Percentiles rank a stretch among this genome's conserved stretches.
These are phyloP conservation scores for Mortierella sp. DNA, from an alignment of 371 early-diverging fungal genomes.

Conservation along the genomic window DNA sequence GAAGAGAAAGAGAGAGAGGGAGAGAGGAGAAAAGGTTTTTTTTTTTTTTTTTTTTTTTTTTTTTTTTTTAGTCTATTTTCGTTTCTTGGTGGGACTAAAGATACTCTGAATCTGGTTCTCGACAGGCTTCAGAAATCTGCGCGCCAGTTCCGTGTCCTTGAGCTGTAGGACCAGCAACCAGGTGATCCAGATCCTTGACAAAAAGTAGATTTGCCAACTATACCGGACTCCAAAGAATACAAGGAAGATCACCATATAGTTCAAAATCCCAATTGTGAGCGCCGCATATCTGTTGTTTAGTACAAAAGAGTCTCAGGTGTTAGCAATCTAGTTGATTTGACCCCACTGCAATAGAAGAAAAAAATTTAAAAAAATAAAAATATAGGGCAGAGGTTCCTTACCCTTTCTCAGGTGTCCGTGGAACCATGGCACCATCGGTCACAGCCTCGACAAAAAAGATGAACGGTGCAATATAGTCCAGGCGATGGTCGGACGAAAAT, in stretches of 20 bases:
- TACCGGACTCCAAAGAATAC: slow-evolving; percentile 48
- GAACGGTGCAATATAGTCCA: slow-evolving; percentile 72
- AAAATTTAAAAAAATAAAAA: not conserved
- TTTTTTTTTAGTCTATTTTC: slow-evolving; percentile 36
- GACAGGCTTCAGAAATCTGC: slow-evolving; percentile 14
- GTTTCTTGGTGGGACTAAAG: slow-evolving; percentile 29
- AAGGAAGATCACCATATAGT: slow-evolving; percentile 31
- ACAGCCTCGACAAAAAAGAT: slow-evolving; percentile 71
- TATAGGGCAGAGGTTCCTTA: not conserved
- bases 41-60: no score
- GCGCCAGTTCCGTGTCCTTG: slow-evolving; percentile 29
- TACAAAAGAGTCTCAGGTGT: not conserved
- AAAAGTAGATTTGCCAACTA: slow-evolving; percentile 50
- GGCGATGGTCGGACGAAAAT: slow-evolving; percentile 72
- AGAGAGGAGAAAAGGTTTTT: no score
- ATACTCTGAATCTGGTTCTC: slow-evolving; percentile 11
- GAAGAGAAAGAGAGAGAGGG: not conserved
- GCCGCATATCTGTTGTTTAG: slow-evolving; percentile 28
- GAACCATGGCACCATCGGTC: slow-evolving; percentile 66
- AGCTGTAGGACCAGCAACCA: slow-evolving; percentile 45
- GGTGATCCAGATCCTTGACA: slow-evolving; percentile 44
- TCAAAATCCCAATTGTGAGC: slow-evolving; percentile 34
- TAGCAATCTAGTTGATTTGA: not conserved
- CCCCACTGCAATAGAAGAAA: no score
- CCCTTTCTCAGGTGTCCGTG: slow-evolving; percentile 59